phyloP scores from a whole-genome alignment of 2,329 filamentous ascomycete species.

The Ophiocordyceps camponoti-leonardi region DNA sequence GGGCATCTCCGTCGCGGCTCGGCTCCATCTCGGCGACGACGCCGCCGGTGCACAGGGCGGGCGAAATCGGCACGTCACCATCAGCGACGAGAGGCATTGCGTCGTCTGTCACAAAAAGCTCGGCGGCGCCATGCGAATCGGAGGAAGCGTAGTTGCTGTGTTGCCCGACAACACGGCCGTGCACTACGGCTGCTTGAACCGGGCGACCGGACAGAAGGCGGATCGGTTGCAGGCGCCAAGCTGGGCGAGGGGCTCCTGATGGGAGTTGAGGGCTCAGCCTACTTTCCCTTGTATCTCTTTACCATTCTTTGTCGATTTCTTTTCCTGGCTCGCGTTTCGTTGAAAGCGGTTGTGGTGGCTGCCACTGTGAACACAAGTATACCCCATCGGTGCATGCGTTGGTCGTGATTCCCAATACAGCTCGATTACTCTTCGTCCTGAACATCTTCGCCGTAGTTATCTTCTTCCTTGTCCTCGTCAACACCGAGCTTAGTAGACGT shows the following conservation, averaged over 20 bases:
- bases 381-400: background rate
- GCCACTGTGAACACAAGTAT: background rate
- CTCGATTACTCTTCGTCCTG: constrained; percentile 26
- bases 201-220: constrained; percentile 21
- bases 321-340: background rate
- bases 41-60: constrained; percentile 32
- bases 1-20: constrained; percentile 58
- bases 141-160: constrained; percentile 79
- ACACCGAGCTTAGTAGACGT: constrained; percentile 9
- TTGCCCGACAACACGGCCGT: constrained; percentile 69
- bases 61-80: constrained; percentile 50
- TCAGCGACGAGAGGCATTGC: constrained; percentile 79
- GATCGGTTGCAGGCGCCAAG: constrained; percentile 14
- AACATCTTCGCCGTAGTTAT: constrained; percentile 75
- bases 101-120: constrained; percentile 86
- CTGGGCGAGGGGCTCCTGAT: constrained; percentile 20
- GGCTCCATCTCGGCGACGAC: constrained; percentile 56
- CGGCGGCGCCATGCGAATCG: constrained; percentile 68
- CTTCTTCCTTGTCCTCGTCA: constrained; percentile 46
- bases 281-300: background rate
- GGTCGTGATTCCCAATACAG: background rate
- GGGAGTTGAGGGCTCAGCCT: no score
- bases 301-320: background rate
- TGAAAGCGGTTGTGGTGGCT: background rate
- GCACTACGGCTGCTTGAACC: constrained; percentile 60